These are phyloP conservation scores for Neurospora intermedia DNA, from an alignment of 495 filamentous ascomycete genomes.

Conservation along the genomic window DNA sequence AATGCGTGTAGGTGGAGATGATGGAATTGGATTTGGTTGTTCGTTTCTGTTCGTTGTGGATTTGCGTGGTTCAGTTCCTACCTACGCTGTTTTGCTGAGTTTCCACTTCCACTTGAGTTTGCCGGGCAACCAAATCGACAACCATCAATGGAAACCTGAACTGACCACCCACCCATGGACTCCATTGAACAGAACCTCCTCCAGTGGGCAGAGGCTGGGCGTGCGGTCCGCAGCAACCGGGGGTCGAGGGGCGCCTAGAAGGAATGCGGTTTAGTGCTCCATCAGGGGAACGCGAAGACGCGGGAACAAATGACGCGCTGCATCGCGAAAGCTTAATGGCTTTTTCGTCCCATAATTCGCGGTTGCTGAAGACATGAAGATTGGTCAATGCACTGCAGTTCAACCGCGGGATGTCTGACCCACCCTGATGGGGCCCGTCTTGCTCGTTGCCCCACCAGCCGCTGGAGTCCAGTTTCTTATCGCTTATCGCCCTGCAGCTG, in stretches of 20 bases:
- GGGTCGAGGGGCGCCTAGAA: not conserved
- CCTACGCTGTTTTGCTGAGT: not conserved
- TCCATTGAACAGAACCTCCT: not conserved
- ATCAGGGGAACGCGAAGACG: not conserved
- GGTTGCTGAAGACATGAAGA: not conserved
- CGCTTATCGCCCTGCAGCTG: conserved; percentile 16
- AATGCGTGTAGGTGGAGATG: not conserved
- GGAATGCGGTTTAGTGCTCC: not conserved
- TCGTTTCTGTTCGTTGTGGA: not conserved
- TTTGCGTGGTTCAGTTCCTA: not conserved
- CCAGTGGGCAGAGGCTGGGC: not conserved
- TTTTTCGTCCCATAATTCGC: not conserved
- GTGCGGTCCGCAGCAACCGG: not conserved
- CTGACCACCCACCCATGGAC: not conserved
- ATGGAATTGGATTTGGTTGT: not conserved
- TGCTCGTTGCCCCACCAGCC: not conserved
- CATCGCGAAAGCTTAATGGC: not conserved
- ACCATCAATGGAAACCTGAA: not conserved
- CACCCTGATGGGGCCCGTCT: not conserved
- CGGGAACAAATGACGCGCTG: not conserved
- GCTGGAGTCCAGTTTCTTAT: conserved; percentile 10
- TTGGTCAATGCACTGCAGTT: not conserved
- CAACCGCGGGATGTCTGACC: not conserved
- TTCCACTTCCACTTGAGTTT: not conserved
- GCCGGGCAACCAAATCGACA: not conserved